Evolutionary conservation across 2,329 filamentous ascomycete species (phyloP).

Genomic region (Alternaria ethzedia): DNA sequence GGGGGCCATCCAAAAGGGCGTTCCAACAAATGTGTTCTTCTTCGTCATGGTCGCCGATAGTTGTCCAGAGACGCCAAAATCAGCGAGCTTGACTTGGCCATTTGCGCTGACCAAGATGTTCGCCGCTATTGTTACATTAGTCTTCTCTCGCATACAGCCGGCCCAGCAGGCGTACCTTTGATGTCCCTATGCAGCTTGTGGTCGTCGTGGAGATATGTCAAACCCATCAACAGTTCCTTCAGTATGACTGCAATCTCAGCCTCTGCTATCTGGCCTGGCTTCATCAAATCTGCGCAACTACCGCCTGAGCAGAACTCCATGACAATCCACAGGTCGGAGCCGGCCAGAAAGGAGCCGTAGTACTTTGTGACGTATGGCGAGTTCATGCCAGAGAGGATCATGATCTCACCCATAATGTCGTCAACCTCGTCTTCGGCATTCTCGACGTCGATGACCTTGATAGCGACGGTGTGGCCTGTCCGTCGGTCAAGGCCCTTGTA

Average conservation of each 20-base stretch:
- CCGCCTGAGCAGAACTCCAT: slow-evolving; percentile 99
- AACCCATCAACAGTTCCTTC: slow-evolving; percentile 82
- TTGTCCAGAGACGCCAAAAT: slow-evolving; percentile 97
- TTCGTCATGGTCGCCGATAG: slow-evolving; percentile 98
- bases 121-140: slow-evolving; percentile 68
- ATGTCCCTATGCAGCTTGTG: slow-evolving; percentile 97
- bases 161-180: slow-evolving; percentile 69
- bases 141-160: neutral
- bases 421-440: slow-evolving; percentile 99
- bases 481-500: slow-evolving; percentile 98
- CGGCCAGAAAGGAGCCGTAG: slow-evolving; percentile 95
- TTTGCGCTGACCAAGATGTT: slow-evolving; percentile 89
- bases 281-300: slow-evolving; percentile 94
- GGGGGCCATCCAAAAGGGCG: slow-evolving; percentile 99
- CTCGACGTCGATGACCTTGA: slow-evolving; percentile 98
- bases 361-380: slow-evolving; percentile 98
- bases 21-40: slow-evolving; percentile 98
- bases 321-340: slow-evolving; percentile 97
- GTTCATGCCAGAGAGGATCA: slow-evolving; percentile 93
- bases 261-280: slow-evolving; percentile 87
- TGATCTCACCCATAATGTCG: slow-evolving; percentile 98
- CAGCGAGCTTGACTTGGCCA: slow-evolving; percentile 94
- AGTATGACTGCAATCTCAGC: slow-evolving; percentile 98
- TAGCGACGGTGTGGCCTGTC: slow-evolving; percentile 91
- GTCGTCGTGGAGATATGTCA: slow-evolving; percentile 93